Evolutionary conservation across 805 yeast genomes (phyloP).

Genomic region (Candida insectorum): DNA sequence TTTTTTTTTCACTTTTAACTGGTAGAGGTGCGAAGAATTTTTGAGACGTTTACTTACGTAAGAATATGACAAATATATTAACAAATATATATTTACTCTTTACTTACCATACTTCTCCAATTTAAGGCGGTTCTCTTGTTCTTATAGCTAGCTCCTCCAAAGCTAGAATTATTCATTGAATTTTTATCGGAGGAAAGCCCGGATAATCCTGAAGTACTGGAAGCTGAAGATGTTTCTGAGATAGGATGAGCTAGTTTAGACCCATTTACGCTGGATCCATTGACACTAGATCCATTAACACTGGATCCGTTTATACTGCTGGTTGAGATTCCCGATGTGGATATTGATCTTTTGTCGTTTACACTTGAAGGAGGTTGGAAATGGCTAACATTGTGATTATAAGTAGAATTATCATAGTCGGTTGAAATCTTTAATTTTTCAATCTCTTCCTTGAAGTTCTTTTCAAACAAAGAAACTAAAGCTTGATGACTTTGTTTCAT

Average conservation of each 20-base stretch:
- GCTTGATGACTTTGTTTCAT: conserved; percentile 66
- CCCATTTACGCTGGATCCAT: conserved; percentile 19
- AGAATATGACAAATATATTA: neutral
- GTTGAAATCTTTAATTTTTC: conserved; percentile 34
- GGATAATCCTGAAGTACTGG: conserved; percentile 25
- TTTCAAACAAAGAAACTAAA: conserved; percentile 57
- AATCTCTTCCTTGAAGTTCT: conserved; percentile 70
- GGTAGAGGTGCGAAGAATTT: conserved; percentile 5
- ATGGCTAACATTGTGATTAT: conserved; percentile 19
- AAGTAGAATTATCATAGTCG: conserved; percentile 25
- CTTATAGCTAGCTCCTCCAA: conserved; percentile 3
- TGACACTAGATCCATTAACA: conserved; percentile 18
- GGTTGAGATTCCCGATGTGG: conserved; percentile 13
- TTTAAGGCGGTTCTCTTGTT: conserved; percentile 34
- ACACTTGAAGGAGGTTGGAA: conserved; percentile 11
- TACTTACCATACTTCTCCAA: conserved; percentile 29
- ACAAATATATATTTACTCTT: neutral
- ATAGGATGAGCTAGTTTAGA: conserved; percentile 22
- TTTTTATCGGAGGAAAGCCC: conserved; percentile 21
- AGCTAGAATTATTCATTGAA: conserved; percentile 6
- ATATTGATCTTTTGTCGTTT: conserved; percentile 20
- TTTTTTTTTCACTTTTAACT: conserved; percentile 5
- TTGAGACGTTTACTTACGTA: too few relatives aligned
- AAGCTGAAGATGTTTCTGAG: conserved; percentile 16
- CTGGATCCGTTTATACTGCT: conserved; percentile 14